These are phyloP conservation scores for Phoenix roebelenii DNA, from an alignment of 176 grass and related monocot genomes.

Conservation along the genomic window DNA sequence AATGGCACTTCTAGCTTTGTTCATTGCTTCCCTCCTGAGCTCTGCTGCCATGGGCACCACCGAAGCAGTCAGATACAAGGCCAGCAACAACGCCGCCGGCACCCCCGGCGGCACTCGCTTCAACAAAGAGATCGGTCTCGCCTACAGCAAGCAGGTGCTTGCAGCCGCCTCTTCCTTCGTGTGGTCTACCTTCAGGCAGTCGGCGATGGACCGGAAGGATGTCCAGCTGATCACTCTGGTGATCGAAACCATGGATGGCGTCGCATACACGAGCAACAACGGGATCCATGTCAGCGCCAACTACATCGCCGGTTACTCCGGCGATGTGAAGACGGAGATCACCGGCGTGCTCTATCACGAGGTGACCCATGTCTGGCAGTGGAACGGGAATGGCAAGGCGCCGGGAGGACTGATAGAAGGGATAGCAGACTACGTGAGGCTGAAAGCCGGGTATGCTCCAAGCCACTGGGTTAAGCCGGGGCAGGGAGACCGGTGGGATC, in stretches of 20 bases:
- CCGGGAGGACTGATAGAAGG: constrained; percentile 43
- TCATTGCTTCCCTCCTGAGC: constrained; percentile 10
- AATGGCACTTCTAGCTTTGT: constrained; percentile 14
- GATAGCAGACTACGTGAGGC: constrained; percentile 65
- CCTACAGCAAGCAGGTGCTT: constrained; percentile 38
- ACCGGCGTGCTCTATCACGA: constrained; percentile 64
- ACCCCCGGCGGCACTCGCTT: constrained; percentile 49
- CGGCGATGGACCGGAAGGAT: not conserved
- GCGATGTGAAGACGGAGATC: constrained; percentile 39
- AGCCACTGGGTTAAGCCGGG: constrained; percentile 46
- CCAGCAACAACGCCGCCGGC: constrained; percentile 32
- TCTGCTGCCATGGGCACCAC: not conserved
- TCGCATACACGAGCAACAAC: constrained; percentile 27
- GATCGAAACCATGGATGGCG: constrained; percentile 32
- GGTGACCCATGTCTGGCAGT: constrained; percentile 57
- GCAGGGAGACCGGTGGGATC: constrained; percentile 37
- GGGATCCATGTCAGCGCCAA: constrained; percentile 56
- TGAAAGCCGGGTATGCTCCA: constrained; percentile 33
- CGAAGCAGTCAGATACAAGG: constrained; percentile 35
- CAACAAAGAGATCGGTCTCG: constrained; percentile 26
- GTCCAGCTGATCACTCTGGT: constrained; percentile 30
- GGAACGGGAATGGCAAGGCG: constrained; percentile 15
- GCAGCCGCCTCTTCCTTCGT: constrained; percentile 38
- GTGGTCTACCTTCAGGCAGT: constrained; percentile 38
- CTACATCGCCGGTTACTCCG: constrained; percentile 45